These are phyloP conservation scores for Stephania cephalantha DNA, from an alignment of 164 flowering plant species.

Conservation along the genomic window DNA sequence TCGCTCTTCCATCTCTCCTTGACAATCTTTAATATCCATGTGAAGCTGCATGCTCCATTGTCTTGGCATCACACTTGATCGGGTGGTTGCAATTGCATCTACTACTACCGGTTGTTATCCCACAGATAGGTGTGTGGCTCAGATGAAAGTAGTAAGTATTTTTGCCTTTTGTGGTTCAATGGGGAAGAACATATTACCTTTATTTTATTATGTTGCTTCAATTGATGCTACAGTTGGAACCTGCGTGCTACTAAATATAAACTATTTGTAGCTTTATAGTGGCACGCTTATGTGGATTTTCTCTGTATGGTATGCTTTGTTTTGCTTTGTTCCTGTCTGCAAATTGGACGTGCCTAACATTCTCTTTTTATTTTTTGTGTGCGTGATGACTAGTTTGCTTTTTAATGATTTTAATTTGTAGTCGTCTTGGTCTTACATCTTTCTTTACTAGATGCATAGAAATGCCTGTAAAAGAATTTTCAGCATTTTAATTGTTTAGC, in stretches of 20 bases:
- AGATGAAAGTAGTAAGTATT: constrained; percentile 40
- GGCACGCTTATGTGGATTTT: constrained; percentile 23
- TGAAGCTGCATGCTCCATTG: neutral
- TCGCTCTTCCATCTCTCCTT: constrained; percentile 7
- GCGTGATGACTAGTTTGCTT: constrained; percentile 7
- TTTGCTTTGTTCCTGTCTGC: neutral
- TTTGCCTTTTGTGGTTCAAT: constrained; percentile 23
- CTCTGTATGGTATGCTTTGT: constrained; percentile 14
- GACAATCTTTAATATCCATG: constrained; percentile 11
- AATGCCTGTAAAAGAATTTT: too few species aligned
- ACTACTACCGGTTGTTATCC: constrained; percentile 11
- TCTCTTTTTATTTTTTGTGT: constrained; percentile 12
- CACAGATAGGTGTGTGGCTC: constrained; percentile 26
- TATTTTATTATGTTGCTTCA: constrained; percentile 26
- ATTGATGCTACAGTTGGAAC: constrained; percentile 30
- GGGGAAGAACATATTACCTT: constrained; percentile 24
- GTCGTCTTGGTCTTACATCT: neutral
- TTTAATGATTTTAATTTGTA: neutral
- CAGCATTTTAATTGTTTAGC: too few species aligned
- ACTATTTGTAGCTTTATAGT: constrained; percentile 21
- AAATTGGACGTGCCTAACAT: constrained; percentile 16
- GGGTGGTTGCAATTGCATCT: constrained; percentile 19
- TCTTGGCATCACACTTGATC: constrained; percentile 11
- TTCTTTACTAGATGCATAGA: neutral
- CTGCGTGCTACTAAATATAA: constrained; percentile 23